A percentile compares a stretch with the other conserved stretches of the same genome.
These are phyloP conservation scores for Leccinellum rugosiceps DNA, from an alignment of 768 basidiomycete genomes.

Conservation along the genomic window DNA sequence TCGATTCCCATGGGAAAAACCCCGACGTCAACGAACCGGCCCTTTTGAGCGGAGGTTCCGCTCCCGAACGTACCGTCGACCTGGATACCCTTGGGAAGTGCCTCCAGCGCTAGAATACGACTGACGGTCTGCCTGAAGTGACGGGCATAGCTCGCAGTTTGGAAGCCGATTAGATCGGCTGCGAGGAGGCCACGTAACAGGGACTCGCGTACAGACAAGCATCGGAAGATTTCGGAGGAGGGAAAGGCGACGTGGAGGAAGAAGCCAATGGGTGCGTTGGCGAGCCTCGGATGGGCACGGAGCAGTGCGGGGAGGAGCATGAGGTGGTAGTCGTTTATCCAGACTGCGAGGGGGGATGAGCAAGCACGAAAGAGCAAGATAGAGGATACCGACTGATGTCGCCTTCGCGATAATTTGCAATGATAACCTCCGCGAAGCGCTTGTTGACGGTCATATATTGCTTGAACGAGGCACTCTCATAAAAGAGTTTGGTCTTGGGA, in stretches of 20 bases:
- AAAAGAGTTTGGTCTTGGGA: slow-evolving; percentile 78
- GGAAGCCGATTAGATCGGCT: slow-evolving; percentile 92
- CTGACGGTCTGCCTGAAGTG: slow-evolving; percentile 85
- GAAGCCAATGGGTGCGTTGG: slow-evolving; percentile 58
- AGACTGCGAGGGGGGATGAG: slow-evolving; percentile 39
- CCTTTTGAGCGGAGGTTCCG: slow-evolving; percentile 17
- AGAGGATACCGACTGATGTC: slow-evolving; percentile 58
- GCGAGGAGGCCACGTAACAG: slow-evolving; percentile 88
- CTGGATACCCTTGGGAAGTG: slow-evolving; percentile 80
- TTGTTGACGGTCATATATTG: slow-evolving; percentile 90
- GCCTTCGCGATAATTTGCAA: slow-evolving; percentile 76
- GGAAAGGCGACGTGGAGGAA: slow-evolving; percentile 98
- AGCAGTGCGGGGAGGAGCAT: slow-evolving; percentile 89
- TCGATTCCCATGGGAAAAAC: slow-evolving; percentile 93
- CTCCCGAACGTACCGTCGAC: slow-evolving; percentile 34
- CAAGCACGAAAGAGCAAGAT: neutral
- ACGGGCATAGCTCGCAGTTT: slow-evolving; percentile 77
- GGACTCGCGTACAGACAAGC: slow-evolving; percentile 73
- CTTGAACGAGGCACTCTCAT: slow-evolving; percentile 75
- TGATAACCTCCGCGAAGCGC: slow-evolving; percentile 84
- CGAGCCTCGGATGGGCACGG: slow-evolving; percentile 53
- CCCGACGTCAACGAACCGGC: slow-evolving; percentile 78
- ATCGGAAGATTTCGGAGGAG: slow-evolving; percentile 92
- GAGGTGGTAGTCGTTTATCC: slow-evolving; percentile 96
- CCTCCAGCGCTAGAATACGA: slow-evolving; percentile 76